Evolutionary conservation across 129 eudicot genomes (phyloP), one percentile per base, ranked within the genome.

Genomic region (Lactuca sativa): DNA sequence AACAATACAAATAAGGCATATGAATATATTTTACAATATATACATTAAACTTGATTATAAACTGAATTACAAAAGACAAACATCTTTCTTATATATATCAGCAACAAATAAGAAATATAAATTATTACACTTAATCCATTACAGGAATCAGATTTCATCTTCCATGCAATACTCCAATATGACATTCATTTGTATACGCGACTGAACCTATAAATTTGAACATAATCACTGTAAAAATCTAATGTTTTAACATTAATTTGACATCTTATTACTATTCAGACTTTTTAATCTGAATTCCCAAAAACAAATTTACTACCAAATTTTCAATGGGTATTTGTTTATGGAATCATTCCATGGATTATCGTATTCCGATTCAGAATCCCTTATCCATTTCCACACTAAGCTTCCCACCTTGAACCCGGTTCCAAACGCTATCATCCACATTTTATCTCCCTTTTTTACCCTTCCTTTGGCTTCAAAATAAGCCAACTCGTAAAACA

Each of bases 381-480:
- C 77, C 17, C 25, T 69, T 30, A 91, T 54, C 83, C 93, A 86
- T 66, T 74, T 83, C 95, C 96, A 88, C 0, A 91, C 96, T 73
- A 88, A 76, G 55, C 96, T 91, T 1, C 96, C 95, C 4, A 82
- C 86, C 69, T 91, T 91, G 58, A 91, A 91, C 52, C 97, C 97
- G 33, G 96, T 91, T n/a, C 97, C 97, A 55, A 91, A 91, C 2
- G 95, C 96, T 37, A 91, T 31, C 96, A 88, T 88, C 96, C 97
- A 91, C 82, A 91, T 78, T 61, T 64, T 86, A 16, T 91, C 97
- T 9, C 92, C 90, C 36, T 61, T 88, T 62, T 82, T 84, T 6
- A 75, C 83, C 62, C 86, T 80, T 11, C 16, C 17, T 38, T 87
- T 87, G 0, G 95, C 97, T 76, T 91, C 97, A 67, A 91, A 86